Percentiles rank a stretch among this genome's conserved stretches.
Conservation (phyloP, 1,284 basidiomycete genomes). For the Mixia osmundae region DNA sequence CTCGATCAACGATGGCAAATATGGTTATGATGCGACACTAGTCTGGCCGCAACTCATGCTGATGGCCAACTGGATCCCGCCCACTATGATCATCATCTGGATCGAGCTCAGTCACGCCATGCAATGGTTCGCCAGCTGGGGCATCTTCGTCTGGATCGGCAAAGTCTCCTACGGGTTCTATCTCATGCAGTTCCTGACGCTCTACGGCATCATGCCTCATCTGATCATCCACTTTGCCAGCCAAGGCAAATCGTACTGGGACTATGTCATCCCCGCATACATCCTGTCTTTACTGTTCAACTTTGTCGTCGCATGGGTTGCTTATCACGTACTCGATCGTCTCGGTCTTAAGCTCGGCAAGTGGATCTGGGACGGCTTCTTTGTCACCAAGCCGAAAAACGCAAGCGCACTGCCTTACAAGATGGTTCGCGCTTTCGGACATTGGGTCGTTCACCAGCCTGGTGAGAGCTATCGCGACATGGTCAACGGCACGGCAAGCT, state of each 20-base stretch:
- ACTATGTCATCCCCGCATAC: conserved; percentile 23
- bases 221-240: conserved; percentile 21
- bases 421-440: conserved; percentile 12
- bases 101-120: conserved; percentile 23
- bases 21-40: conserved; percentile 19
- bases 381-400: conserved; percentile 21
- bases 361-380: conserved; percentile 24
- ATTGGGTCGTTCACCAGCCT: conserved; percentile 16
- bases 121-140: conserved; percentile 24
- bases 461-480: conserved; percentile 10
- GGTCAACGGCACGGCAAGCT: conserved; percentile 4
- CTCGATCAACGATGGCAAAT: conserved; percentile 21
- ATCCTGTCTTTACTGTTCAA: conserved; percentile 22
- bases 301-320: conserved; percentile 22
- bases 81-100: conserved; percentile 18
- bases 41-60: conserved; percentile 23
- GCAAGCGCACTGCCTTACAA: conserved; percentile 18
- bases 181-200: conserved; percentile 24
- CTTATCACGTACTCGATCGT: conserved; percentile 22
- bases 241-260: conserved; percentile 21
- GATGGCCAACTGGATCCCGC: conserved; percentile 19
- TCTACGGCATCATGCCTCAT: conserved; percentile 24
- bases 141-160: conserved; percentile 23
- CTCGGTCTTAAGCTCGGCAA: conserved; percentile 21
- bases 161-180: conserved; percentile 26